Base-by-base conservation (phyloP, 169 alveolate species). In the Plasmodium reichenowi region DNA sequence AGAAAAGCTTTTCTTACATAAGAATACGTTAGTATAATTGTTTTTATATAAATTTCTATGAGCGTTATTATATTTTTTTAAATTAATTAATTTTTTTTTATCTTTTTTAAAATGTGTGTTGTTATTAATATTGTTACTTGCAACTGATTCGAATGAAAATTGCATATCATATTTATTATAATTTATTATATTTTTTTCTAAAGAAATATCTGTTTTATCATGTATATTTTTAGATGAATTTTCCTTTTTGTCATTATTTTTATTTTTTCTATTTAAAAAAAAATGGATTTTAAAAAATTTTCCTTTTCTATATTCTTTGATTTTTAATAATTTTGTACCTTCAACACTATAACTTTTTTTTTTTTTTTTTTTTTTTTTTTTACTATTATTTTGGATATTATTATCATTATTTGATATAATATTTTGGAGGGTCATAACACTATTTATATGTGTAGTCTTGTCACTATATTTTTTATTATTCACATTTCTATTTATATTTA, bases 231-330 rank as follows among this genome's bases (percentile, higher is more conserved):
- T 26, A 38, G 2, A 32, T 15, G 15, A 3, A 15, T 32, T 29
- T 8, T 74, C 63, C 12, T 22, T 58, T 15, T 32, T 29, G 29
- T 58, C 66, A 38, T 24, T 63, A 63, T 63, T 22, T 38, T 63
- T 20, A 15, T 76, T 76, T 15, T 76, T 76, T 76, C 17, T 62
- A 20, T 76, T 76, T 63, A 76, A 76, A 76, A 76, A 63, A 74
- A 74, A 59, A 7, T 26, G 75, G 0, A 62, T 24, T 38, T 76
- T 60, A 38, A 62, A 62, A 2, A 76, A 10, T 26, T 26, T 20
- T 20, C 88, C 73, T 48, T 56, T 76, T 76, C 63, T 76, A 63
- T 47, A 45, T 12, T 76, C 76, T 0, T 63, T 64, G 17, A 76
- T 66, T 43, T 76, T 76, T 15, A 47, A 47, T 62, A 76, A 76